Evolutionary conservation across 2,329 filamentous ascomycete genomes (phyloP), one percentile per base, ranked within the genome.

Genomic region (Colletotrichum tamarilloi): DNA sequence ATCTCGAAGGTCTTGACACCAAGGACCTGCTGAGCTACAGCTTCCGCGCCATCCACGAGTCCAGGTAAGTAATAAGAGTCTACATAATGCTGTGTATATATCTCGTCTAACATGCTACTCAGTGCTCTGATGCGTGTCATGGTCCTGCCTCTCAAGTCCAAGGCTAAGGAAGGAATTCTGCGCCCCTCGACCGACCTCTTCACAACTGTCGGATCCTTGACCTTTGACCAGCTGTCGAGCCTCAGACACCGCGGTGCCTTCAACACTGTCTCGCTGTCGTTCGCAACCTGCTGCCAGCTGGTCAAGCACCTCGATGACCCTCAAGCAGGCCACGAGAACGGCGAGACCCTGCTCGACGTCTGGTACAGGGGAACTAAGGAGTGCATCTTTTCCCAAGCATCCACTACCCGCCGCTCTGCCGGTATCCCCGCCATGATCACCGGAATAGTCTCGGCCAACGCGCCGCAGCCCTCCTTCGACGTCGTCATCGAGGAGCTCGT

Each of bases 21-120:
- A 98, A 98, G 79, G 95, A 97, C 77, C 88, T 97, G 22, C 84
- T 99, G 59, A 98, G 96, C 76, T 99, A 97, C 81, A 98, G 95
- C 75, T 99, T 98, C 89, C 91, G 97, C 77, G 94, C 95, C 6
- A 87, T 98, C n/a, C 96, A 98, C 75, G 97, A 99, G 83, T 94
- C 95, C 28, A 98, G 94, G 93, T 95, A 84, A 74, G 83, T 68
- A 6, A 12, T 73, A 4, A 49, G 19, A 49, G 42, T 26, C 26
- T 3, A 5, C 2, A 8, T 1, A 4, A 30, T 5, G 8, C 14
- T 16, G 28, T 19, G 22, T 7, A 32, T 9, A 32, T 32, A 24
- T 14, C 55, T 28, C 30, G 32, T 42, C 24, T 55, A 12, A 32
- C 26, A 42, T 74, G 24, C 73, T 74, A 62, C 73, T 19, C 28